Base-by-base conservation (phyloP, 2,329 filamentous ascomycete genomes). In the Fusarium napiforme region DNA sequence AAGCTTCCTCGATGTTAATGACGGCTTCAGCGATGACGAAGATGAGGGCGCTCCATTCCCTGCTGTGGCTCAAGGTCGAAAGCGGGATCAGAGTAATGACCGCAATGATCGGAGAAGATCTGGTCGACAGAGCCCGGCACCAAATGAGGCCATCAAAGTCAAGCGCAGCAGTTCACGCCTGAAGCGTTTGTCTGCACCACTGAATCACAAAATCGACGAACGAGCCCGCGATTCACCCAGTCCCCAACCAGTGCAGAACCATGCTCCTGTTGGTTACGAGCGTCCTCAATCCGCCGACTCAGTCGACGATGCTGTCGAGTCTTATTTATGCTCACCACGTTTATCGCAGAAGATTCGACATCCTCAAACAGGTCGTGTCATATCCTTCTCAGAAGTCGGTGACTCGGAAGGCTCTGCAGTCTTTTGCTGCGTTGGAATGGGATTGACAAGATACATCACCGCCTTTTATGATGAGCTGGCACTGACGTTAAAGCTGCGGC, bases 351-450 rank as follows among this genome's bases (percentile, higher is more conserved):
- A 93, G 82, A 94, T 98, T 58, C 87, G 88, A 28, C 94, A 98
- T 81, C 94, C 95, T 2, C 92, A 93, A 66, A 97, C 93, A 0
- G 95, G 95, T 3, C 91, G 96, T 21, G 87, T 93, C 7, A 98
- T 99, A 74, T 97, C 95, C 2, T 99, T 98, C 79, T 98, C 96
- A 0, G 96, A 99, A 81, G 96, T 99, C 6, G 96, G 96, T 19
- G 95, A 98, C 80, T 91, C 95, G 0, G 90, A 96, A 47, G 96
- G 96, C 4, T 96, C 93, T 74, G 96, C 95, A 6, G 94, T 99
- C 4, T 95, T 99, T 76, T 97, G 96, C 80, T 99, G 96, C 78
- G 95, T 99, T 6, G 96, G 96, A 26, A 99, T 99, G 96, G 96
- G 96, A 0, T 83, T 99, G 77, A 99, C 96, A 16, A 90, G 96